Conservation (phyloP, 2,329 filamentous ascomycete genomes). For the Fusarium agapanthi region DNA sequence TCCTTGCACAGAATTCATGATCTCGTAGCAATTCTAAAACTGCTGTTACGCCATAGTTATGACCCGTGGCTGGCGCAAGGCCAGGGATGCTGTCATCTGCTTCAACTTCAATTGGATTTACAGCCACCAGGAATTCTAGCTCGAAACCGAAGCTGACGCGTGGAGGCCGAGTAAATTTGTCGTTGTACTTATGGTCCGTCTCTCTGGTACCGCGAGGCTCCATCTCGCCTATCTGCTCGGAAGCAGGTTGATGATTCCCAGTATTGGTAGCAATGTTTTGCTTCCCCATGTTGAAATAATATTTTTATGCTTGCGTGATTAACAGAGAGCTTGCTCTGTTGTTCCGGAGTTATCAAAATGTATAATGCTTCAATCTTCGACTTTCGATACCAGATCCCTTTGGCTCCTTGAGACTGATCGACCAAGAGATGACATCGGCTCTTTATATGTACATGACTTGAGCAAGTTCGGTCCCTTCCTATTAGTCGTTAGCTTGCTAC, state of each 20-base stretch:
- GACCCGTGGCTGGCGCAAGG: not conserved
- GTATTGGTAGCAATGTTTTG: not conserved
- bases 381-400: not conserved
- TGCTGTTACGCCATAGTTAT: not conserved
- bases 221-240: not conserved
- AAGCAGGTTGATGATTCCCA: not conserved
- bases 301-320: not conserved
- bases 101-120: not conserved
- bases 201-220: not conserved
- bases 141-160: constrained; percentile 35
- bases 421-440: not conserved
- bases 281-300: not conserved
- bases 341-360: not conserved
- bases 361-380: not conserved
- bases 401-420: not conserved
- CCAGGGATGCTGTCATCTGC: constrained; percentile 4
- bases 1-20: not conserved
- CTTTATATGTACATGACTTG: not conserved
- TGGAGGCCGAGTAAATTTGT: constrained; percentile 22
- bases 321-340: not conserved
- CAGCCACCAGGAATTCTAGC: constrained; percentile 29
- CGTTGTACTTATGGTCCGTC: not conserved
- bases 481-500: not conserved
- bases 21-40: not conserved
- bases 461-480: not conserved